Evolutionary conservation across 179 eudicot genomes (phyloP), one percentile per base, ranked within the genome.

Genomic region (Actinidia polygama): DNA sequence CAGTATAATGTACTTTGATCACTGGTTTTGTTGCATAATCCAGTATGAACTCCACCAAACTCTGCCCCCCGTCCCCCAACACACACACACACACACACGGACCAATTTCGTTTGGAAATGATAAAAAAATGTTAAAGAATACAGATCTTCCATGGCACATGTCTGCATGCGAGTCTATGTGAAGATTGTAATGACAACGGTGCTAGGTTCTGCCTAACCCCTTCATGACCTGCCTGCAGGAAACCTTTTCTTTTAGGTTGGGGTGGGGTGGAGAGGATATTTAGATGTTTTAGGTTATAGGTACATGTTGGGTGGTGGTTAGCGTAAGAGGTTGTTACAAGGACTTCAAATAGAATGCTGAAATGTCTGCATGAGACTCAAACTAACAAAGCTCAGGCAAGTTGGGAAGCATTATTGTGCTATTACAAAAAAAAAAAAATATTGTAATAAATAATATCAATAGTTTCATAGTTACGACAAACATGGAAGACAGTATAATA

Each of bases 351-450:
- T 44, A 46, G 53, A 14, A 71, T 68, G 54, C 24, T 71, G 75
- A 71, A 46, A 71, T 47, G 4, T 73, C 18, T 49, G 40, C 24
- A 50, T 73, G 18, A 1, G 8, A 51, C 46, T 74, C 61, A 24
- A 21, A 74, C 61, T 30, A 74, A 74, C 44, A 51, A 74, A 23
- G 61, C 57, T 47, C 12, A 9, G 7, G 16, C 30, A 5, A 4
- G 61, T n/a, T 51, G 10, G 44, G 8, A 74, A 74, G 61, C 61
- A 50, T 12, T 74, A 53, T 74, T 74, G 36, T 73, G 77, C 58
- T 4, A 57, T n/a, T 6, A n/a, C 24, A 46, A 46, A 11, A 73
- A 3, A 73, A 73, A 23, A 30, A 15, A 51, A 53, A 23, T 51
- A 15, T 53, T 53, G 7, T 1, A 23, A 44, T 11, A 59, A 55